Evolutionary conservation across 1,139 yeast species (phyloP).

Genomic region (Candida sanyaensis): DNA sequence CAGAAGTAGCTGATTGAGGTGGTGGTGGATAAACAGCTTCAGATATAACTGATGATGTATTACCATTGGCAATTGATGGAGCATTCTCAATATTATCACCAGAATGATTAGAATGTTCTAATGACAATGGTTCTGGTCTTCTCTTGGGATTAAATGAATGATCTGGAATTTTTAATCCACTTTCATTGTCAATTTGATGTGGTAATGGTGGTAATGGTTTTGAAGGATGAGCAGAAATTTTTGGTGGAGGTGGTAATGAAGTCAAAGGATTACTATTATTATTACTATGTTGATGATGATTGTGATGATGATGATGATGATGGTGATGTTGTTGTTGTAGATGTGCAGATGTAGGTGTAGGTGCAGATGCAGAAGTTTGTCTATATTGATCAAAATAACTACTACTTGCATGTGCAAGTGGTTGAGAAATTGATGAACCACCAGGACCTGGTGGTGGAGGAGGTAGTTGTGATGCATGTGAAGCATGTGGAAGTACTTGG

Average conservation of each 20-base stretch:
- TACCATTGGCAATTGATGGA: conserved; percentile 9
- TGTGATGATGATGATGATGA: conserved; percentile 8
- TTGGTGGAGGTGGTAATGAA: conserved; percentile 10
- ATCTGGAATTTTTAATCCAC: conserved; percentile 26
- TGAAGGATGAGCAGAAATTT: conserved; percentile 9
- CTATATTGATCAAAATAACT: conserved; percentile 4
- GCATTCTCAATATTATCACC: conserved; percentile 20
- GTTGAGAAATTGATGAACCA: not conserved
- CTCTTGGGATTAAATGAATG: conserved; percentile 41
- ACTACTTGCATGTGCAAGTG: not conserved
- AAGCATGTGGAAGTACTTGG: no score
- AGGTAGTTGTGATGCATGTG: conserved; percentile 7
- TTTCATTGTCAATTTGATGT: conserved; percentile 8
- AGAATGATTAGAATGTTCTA: conserved; percentile 35
- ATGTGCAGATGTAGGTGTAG: no score
- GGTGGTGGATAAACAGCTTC: conserved; percentile 12
- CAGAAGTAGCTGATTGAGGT: conserved; percentile 17
- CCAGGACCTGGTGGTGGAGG: conserved; percentile 1
- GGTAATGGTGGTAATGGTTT: conserved; percentile 16
- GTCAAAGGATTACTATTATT: not conserved
- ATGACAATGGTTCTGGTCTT: conserved; percentile 45
- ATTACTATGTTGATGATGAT: not conserved
- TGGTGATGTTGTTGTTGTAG: not conserved
- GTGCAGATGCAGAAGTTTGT: not conserved
- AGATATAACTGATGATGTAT: conserved; percentile 5